Evolutionary conservation across 2,329 filamentous ascomycete species (phyloP), one percentile per base, ranked within the genome.

Genomic region (Verticillium dahliae): DNA sequence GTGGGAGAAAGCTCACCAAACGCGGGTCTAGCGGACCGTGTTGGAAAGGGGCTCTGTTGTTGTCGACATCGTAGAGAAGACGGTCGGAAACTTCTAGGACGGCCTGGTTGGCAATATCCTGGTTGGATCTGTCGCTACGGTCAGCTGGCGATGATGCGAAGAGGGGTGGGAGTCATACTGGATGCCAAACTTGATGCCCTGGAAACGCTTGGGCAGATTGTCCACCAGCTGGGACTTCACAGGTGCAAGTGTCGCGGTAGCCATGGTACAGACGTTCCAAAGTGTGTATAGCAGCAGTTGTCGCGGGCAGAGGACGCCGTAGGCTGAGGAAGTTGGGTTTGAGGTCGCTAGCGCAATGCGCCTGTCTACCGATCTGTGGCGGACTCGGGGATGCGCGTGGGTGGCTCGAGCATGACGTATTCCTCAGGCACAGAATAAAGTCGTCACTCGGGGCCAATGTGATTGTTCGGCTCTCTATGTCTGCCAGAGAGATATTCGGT

Each of bases 61-160:
- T 88, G 68, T 90, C 88, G 68, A 97, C 85, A 74, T 99, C 92
- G 80, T 97, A 99, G 64, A 98, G 87, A 74, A 93, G 88, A 69
- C 92, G 87, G 74, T 97, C 91, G n/a, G 91, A 96, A 62, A 99
- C 90, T 76, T 97, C 92, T 67, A 98, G 85, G 62, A 97, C 92
- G 65, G 90, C 92, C 76, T 99, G 95, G 72, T 94, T 96, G 68
- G 96, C 90, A 67, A 98, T 96, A 71, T 98, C 92, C 73, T 96
- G 90, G 69, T 91, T 92, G 33, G 93, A 96, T 71, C 90, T 92
- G 66, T 18, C 10, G 45, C 7, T 18, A 13, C 22, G 18, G 45
- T 52, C 18, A 52, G 45, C 45, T 22, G 18, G 13, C 45, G 7
- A 11, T 27, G 4, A 18, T 22, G 18, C 45, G 45, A 50, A 22